These are phyloP conservation scores for Corynespora cassiicola DNA, from an alignment of 2,329 filamentous ascomycete species.

Conservation along the genomic window DNA sequence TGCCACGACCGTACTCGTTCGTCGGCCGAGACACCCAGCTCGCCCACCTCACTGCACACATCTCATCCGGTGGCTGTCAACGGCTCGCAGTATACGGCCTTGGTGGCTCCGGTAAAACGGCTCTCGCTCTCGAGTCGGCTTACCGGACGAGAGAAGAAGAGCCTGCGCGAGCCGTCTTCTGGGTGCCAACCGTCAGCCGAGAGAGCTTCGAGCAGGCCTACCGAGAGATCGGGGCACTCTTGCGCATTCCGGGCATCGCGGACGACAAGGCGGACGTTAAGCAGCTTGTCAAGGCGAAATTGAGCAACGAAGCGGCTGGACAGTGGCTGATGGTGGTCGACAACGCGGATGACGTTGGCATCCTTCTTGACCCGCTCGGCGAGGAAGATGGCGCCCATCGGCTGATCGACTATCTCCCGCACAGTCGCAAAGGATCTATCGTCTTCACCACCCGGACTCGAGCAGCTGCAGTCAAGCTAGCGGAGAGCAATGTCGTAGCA, in stretches of 20 bases:
- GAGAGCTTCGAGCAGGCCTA: constrained; percentile 27
- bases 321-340: constrained; percentile 52
- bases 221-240: constrained; percentile 7
- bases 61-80: constrained; percentile 5
- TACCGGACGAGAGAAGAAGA: constrained; percentile 40
- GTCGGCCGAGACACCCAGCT: constrained; percentile 11
- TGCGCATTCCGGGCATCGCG: constrained; percentile 9
- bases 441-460: constrained; percentile 40
- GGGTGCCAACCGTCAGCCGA: constrained; percentile 13
- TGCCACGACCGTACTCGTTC: constrained; percentile 6
- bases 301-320: constrained; percentile 31
- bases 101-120: constrained; percentile 15
- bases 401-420: constrained; percentile 37
- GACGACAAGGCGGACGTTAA: constrained; percentile 44
- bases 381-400: neutral
- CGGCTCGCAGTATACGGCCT: constrained; percentile 16
- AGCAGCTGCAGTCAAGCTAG: constrained; percentile 13
- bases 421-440: constrained; percentile 33
- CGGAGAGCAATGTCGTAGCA: constrained; percentile 17
- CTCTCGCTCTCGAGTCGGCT: constrained; percentile 37
- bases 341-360: constrained; percentile 49
- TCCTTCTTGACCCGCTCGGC: constrained; percentile 26
- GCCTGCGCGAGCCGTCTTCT: constrained; percentile 19
- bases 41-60: constrained; percentile 8
- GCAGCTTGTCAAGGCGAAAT: constrained; percentile 38